phyloP scores from a whole-genome alignment of 768 basidiomycete genomes.

The Termitomyces heimii region DNA sequence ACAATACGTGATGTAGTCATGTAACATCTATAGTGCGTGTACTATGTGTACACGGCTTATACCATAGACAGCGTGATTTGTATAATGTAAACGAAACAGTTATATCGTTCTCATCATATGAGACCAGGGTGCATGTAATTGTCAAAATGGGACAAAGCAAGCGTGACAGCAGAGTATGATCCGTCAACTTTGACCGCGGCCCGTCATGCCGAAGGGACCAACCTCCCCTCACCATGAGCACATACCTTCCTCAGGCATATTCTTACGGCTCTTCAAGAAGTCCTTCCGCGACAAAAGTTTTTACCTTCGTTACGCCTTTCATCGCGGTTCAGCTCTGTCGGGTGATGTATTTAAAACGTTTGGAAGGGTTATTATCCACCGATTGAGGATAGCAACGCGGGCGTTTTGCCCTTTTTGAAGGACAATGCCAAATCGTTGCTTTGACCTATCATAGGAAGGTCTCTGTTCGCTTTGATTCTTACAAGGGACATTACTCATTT shows the following conservation, averaged over 20 bases:
- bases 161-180: neutral
- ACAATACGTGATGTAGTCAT: too few species aligned
- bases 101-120: neutral
- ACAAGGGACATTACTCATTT: slow-evolving; percentile 1
- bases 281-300: neutral
- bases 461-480: slow-evolving; percentile 10
- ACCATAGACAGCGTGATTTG: too few species aligned
- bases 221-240: neutral
- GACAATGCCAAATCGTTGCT: slow-evolving; percentile 13
- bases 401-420: slow-evolving; percentile 9
- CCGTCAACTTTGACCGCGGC: neutral
- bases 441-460: slow-evolving; percentile 9
- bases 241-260: neutral
- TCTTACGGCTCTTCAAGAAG: neutral
- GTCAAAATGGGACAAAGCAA: neutral
- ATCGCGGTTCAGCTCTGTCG: neutral
- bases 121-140: neutral
- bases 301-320: neutral
- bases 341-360: neutral
- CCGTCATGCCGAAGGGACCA: neutral
- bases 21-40: too few species aligned
- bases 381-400: slow-evolving; percentile 1
- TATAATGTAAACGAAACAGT: neutral
- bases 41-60: too few species aligned
- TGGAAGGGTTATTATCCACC: neutral